These are phyloP conservation scores for Fusarium sp. DNA, from an alignment of 2,329 filamentous ascomycete species.

Conservation along the genomic window DNA sequence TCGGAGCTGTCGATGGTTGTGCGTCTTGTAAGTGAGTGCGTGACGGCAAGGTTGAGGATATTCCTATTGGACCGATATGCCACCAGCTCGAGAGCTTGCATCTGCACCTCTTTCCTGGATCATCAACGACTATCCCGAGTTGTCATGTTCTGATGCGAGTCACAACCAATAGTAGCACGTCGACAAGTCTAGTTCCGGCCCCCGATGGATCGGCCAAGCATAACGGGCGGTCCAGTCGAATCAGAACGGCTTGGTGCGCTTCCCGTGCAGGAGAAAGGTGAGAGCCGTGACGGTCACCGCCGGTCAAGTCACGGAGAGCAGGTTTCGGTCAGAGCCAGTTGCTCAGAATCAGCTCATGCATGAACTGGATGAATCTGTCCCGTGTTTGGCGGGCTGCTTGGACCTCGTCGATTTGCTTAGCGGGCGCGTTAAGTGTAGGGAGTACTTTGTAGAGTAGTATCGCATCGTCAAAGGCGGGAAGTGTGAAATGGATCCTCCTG, in stretches of 20 bases:
- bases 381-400: conserved; percentile 27
- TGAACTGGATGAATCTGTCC: conserved; percentile 36
- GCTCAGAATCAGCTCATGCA: conserved; percentile 41
- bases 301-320: conserved; percentile 39
- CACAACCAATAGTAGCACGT: conserved; percentile 19
- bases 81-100: conserved; percentile 23
- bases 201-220: conserved; percentile 30
- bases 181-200: conserved; percentile 21
- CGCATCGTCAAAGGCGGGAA: conserved; percentile 6
- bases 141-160: conserved; percentile 24
- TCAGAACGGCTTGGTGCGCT: conserved; percentile 28
- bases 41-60: conserved; percentile 35
- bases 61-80: conserved; percentile 34
- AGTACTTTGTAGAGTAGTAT: conserved; percentile 1
- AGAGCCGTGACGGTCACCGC: conserved; percentile 25
- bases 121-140: conserved; percentile 31
- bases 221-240: conserved; percentile 24
- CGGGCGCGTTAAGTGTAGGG: conserved; percentile 6
- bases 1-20: conserved; percentile 27
- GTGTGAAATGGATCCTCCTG: conserved; percentile 21
- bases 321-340: conserved; percentile 32
- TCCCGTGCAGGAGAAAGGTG: conserved; percentile 26
- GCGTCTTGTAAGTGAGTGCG: conserved; percentile 29
- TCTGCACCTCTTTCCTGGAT: conserved; percentile 29
- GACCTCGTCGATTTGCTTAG: conserved; percentile 11